These are phyloP conservation scores for Cercophora samala DNA, from an alignment of 495 filamentous ascomycete genomes.

Conservation along the genomic window DNA sequence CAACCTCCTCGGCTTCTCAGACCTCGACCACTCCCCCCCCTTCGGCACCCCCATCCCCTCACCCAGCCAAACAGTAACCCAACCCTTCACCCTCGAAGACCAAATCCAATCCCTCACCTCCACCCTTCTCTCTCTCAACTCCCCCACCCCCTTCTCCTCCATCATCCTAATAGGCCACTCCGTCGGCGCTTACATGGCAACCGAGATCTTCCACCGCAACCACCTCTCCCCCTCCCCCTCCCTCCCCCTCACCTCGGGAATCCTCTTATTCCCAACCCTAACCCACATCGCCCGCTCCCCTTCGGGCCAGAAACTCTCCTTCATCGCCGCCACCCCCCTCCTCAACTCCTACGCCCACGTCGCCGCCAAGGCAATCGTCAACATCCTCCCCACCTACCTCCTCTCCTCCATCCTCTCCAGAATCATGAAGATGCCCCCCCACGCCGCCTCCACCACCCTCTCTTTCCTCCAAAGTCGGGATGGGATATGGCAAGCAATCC, in stretches of 20 bases:
- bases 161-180: slow-evolving; percentile 82
- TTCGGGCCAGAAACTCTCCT: slow-evolving; percentile 55
- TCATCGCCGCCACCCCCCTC: slow-evolving; percentile 52
- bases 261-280: slow-evolving; percentile 76
- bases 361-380: slow-evolving; percentile 47
- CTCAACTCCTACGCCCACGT: slow-evolving; percentile 53
- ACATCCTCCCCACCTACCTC: slow-evolving; percentile 43
- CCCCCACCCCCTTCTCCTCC: slow-evolving; percentile 37
- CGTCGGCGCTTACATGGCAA: slow-evolving; percentile 72
- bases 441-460: slow-evolving; percentile 59
- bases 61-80: not conserved
- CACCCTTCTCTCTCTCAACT: slow-evolving; percentile 30
- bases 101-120: slow-evolving; percentile 56
- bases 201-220: slow-evolving; percentile 61
- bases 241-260: slow-evolving; percentile 45
- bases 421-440: slow-evolving; percentile 53
- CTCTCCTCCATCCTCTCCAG: slow-evolving; percentile 44
- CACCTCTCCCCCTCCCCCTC: slow-evolving; percentile 11
- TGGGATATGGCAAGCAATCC: slow-evolving; percentile 69
- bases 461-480: slow-evolving; percentile 59
- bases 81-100: slow-evolving; percentile 55
- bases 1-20: slow-evolving; percentile 70
- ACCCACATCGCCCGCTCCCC: slow-evolving; percentile 67
- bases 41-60: slow-evolving; percentile 28
- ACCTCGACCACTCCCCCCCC: slow-evolving; percentile 40